Base-by-base conservation (phyloP, 345 rosid genomes). In the Orychophragmus violaceus region DNA sequence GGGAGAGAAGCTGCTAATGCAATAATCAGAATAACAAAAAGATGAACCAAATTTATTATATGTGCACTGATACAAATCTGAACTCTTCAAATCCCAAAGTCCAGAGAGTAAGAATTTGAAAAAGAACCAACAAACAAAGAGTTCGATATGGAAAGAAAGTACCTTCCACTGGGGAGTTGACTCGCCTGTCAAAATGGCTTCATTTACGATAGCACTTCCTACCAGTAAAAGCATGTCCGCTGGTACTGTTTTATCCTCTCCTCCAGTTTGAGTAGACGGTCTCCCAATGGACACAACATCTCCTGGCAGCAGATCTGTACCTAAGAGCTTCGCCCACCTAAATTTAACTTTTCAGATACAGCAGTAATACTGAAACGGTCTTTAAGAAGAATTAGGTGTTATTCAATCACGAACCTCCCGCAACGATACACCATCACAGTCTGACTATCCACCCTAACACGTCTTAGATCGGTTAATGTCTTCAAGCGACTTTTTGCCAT, bases 141-240 rank as follows among this genome's bases (percentile, higher is more conserved):
- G 35, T 33, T 48, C 10, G 21, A 10, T 23, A 39, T 27, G 58
- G 25, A 71, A 27, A 66, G 64, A 77, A 53, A 36, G 51, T 74
- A 95, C 99, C 99, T 95, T 95, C 99, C 97, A 95, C 44, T 95
- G 99, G 33, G 99, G 99, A 74, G 99, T 95, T 59, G 99, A 95
- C 85, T 95, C 99, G 83, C 99, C 99, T 24, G 99, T 95, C 75
- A 95, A 93, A 73, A 95, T 95, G 70, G 99, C 99, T 81, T 95
- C 99, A 79, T 95, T 95, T 30, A 89, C 91, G 68, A 95, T 95
- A 66, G 97, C 90, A 86, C 87, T 95, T 76, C 99, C 99, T 45
- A 90, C 95, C 63, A 95, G 76, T 76, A 95, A 72, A 78, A 95
- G 93, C 99, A 95, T 89, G 85, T 95, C 97, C 2, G 96, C 96